Evolutionary conservation across 1,284 basidiomycete genomes (phyloP), one percentile per base, ranked within the genome.

Genomic region (Apiotrichum siamense): DNA sequence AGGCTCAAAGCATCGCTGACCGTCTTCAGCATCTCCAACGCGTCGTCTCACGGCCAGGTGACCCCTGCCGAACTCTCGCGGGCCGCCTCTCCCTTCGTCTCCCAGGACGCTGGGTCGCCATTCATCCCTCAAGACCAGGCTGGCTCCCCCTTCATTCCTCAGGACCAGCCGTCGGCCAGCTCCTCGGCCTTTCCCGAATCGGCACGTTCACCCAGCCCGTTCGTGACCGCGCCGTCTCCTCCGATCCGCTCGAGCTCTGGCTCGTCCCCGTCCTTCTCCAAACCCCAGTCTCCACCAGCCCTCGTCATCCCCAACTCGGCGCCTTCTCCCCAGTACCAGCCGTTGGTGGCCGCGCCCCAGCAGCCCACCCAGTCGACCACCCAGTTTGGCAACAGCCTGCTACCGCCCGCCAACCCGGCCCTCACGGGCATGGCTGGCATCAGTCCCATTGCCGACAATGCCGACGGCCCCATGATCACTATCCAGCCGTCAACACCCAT

Each of bases 401-500:
- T 68, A 11, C 67, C 68, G 10, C 70, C 70, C 6, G 59, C 57
- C 15, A 70, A 71, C 49, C 69, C 69, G 0, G 62, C 62, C 15
- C 51, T 72, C n/a, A 65, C 67, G 0, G 70, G 70, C 21, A 73
- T 73, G 69, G 66, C 65, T 17, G 70, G 70, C 7, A 70, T 73
- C 55, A 69, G 66, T 44, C 70, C 70, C 6, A 71, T 73, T 31
- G 69, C 60, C 5, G 65, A 69, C 9, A 70, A 61, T 49, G 66
- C 67, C 2, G 73, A 72, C 47, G 72, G 72, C 3, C 74, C 73
- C 7, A 70, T 70, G 64, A 75, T 75, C 57, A 70, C 64, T 44
- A 68, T 75, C n/a, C 72, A 74, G 47, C 74, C 74, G 1, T 73
- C 70, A 47, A 75, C 74, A 11, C 74, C 74, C 1, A 74, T 73